Conservation (phyloP, 768 basidiomycete genomes). For the Mycena kentingensis region DNA sequence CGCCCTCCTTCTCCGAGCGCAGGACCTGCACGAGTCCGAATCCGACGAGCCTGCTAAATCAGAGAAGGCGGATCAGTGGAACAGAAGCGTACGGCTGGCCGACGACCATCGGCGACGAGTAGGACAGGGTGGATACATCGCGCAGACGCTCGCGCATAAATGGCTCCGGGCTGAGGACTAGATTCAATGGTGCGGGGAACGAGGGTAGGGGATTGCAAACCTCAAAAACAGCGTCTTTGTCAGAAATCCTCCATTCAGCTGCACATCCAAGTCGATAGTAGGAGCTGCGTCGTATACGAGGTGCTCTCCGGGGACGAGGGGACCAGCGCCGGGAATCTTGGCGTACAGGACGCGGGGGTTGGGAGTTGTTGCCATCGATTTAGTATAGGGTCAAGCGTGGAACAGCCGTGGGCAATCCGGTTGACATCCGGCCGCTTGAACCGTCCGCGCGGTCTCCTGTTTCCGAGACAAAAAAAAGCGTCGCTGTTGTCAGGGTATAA, state of each 20-base stretch:
- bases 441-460: no score
- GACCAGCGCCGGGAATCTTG: constrained; percentile 13
- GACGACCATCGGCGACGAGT: constrained; percentile 20
- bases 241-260: constrained; percentile 35
- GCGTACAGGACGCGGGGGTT: constrained; percentile 23
- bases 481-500: no score
- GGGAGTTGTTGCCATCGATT: neutral
- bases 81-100: constrained; percentile 23
- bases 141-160: constrained; percentile 35
- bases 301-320: constrained; percentile 30
- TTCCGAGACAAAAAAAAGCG: no score
- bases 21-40: constrained; percentile 36
- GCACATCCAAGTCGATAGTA: constrained; percentile 40
- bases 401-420: neutral
- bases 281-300: constrained; percentile 31
- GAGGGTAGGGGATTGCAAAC: constrained; percentile 3
- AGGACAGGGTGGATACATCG: constrained; percentile 20
- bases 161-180: constrained; percentile 24
- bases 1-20: constrained; percentile 32
- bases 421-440: no score
- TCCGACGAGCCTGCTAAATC: constrained; percentile 10
- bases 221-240: constrained; percentile 41
- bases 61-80: neutral
- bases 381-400: neutral
- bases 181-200: neutral